Percentiles rank a stretch among this genome's conserved stretches.
Evolutionary conservation across 345 rosid genomes (phyloP).

Genomic region (Microcos paniculata): DNA sequence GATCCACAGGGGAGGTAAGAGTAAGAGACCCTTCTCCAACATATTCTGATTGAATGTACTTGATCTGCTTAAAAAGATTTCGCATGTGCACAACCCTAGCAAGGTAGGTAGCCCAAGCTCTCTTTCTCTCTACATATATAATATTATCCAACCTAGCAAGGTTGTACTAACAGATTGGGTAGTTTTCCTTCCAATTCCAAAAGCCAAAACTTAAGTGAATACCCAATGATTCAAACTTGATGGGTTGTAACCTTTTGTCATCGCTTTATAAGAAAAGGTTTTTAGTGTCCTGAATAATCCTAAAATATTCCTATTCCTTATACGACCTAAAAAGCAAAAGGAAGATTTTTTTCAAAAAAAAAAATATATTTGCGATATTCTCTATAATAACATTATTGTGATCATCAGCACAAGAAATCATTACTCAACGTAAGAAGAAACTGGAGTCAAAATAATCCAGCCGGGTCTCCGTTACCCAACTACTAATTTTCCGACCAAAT

Average conservation of each 20-base stretch:
- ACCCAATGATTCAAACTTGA: slow-evolving; percentile 19
- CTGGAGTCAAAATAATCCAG: background rate
- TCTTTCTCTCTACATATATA: too few relatives aligned
- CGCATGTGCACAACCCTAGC: background rate
- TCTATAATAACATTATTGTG: background rate
- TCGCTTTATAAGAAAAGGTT: slow-evolving; percentile 6
- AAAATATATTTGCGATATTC: too few relatives aligned
- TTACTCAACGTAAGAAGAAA: background rate
- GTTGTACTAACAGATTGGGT: too few relatives aligned
- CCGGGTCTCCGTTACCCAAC: background rate
- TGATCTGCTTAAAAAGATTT: background rate
- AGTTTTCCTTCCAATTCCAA: too few relatives aligned
- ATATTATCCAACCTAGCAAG: background rate
- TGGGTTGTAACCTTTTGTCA: slow-evolving; percentile 1
- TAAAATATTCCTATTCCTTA: background rate
- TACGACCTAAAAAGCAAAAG: background rate
- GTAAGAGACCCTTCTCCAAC: too few relatives aligned
- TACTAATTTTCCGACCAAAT: background rate
- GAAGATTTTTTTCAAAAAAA: background rate
- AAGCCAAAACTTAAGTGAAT: background rate
- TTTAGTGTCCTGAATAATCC: slow-evolving; percentile 5
- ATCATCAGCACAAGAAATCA: background rate
- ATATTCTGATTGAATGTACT: background rate
- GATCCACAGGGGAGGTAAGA: background rate
- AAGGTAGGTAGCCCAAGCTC: background rate